Evolutionary conservation across 2,329 filamentous ascomycete species (phyloP), one percentile per base, ranked within the genome.

Genomic region (Cucurbitaria berberidis): DNA sequence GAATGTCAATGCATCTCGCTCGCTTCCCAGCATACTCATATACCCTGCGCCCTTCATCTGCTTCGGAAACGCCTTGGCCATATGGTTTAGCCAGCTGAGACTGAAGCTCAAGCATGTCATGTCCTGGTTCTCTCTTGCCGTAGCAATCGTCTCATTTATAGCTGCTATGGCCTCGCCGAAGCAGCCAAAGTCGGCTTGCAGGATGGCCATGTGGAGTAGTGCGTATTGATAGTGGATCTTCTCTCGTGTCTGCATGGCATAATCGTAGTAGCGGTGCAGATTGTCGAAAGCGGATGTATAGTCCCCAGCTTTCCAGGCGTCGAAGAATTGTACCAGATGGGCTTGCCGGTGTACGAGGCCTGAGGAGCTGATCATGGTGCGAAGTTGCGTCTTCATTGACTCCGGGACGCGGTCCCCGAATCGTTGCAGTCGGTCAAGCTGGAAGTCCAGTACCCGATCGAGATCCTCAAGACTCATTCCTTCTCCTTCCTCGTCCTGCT

Each of bases 171-270:
- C 93, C 76, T 98, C 93, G 35, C 86, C 84, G 72, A 92, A 88
- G 70, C 91, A 96, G 41, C 93, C 93, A 78, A 98, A 98, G 73
- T 98, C 95, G 15, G 93, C 91, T 69, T 99, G 93, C 4, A 98
- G 83, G 29, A 97, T 91, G 3, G 93, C 93, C 53, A 97, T 84
- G 69, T 97, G 97, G 69, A 99, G 87, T 13, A 98, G 79, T 0
- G 95, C 95, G 70, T 97, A 96, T 70, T 98, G 95, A 68, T 99
- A 98, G 66, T 93, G 93, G 5, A 89, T 84, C 21, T 90, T 87
- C 66, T 96, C 90, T 55, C 87, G 81, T 62, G 87, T 89, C 66
- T 95, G 89, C 86, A 96, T 92, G 1, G 93, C 95, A 74, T 96
- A 97, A 74, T 99, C 95, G 67, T 97, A 99, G 74, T 97, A 99